Base-by-base conservation (phyloP, 1,284 basidiomycete genomes). In the Afroboletus lepidellus region DNA sequence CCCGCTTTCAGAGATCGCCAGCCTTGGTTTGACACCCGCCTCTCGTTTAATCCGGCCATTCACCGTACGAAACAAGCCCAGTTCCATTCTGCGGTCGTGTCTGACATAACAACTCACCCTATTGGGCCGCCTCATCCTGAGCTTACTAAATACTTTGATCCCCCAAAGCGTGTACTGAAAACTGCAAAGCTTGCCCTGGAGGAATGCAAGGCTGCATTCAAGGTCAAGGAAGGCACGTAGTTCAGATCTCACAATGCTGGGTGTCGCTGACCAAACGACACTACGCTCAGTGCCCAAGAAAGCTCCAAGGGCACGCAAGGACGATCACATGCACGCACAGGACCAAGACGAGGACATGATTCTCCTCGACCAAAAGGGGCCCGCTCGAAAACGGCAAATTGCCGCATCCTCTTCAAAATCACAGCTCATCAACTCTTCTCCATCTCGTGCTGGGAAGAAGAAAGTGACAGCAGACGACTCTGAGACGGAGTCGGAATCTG, bases 41-140 rank as follows among this genome's bases (percentile, higher is more conserved):
- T 18, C 1, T 91, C 91, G 1, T 96, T 84, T 70, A 97, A 96
- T 61, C 94, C 96, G 0, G 84, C 90, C 6, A 80, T 97, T 27
- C 95, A 98, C 65, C 86, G 94, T 34, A 80, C 87, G 50, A 96
- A 96, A 65, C 92, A 97, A 72, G 94, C 94, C 3, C 84, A 95
- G 58, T 90, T 94, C 67, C 93, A 95, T 63, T 84, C 85, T 47
- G 90, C 92, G 0, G 77, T 92, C 12, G 85, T 89, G 8, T 72
- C 81, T 30, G 89, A 95, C 62, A 74, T 94, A 9, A 72, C 77
- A n/a, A 75, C 74, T 3, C 76, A 90, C 50, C 90, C 92, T 0
- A 75, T 97, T 1, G 87, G 90, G 0, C 88, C 88, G 0, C 92
- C 93, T 0, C 92, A 96, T 67, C 87, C 86, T 0, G 89, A 91